These are phyloP conservation scores for Peniophora sp. DNA, from an alignment of 1,284 basidiomycete genomes.

Conservation along the genomic window DNA sequence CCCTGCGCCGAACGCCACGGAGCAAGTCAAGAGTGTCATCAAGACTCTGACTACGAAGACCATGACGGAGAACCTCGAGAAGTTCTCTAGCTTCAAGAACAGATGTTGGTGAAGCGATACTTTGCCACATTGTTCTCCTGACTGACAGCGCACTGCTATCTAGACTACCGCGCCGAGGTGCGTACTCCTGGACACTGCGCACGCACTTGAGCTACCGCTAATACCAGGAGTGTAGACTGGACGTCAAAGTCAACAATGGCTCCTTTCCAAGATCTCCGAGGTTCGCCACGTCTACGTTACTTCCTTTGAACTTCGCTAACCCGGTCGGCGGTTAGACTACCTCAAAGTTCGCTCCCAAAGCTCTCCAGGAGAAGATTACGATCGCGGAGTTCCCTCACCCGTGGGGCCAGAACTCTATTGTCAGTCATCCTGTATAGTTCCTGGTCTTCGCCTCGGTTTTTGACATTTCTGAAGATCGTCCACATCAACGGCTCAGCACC, in stretches of 20 bases:
- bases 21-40: slow-evolving; percentile 51
- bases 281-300: slow-evolving; percentile 27
- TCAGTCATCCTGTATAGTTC: slow-evolving; percentile 24
- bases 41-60: slow-evolving; percentile 61
- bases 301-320: slow-evolving; percentile 7
- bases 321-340: slow-evolving; percentile 50
- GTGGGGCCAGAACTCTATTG: slow-evolving; percentile 92
- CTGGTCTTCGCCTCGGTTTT: slow-evolving; percentile 7
- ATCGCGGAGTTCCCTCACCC: slow-evolving; percentile 79
- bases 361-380: slow-evolving; percentile 49
- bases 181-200: slow-evolving; percentile 9
- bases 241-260: slow-evolving; percentile 76
- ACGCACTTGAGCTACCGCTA: slow-evolving; percentile 10
- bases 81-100: slow-evolving; percentile 70
- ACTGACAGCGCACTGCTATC: background rate
- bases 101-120: slow-evolving; percentile 45
- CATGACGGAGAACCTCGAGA: slow-evolving; percentile 59
- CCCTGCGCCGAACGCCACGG: slow-evolving; percentile 50
- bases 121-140: slow-evolving; percentile 28
- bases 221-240: slow-evolving; percentile 51
- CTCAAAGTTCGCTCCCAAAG: slow-evolving; percentile 44
- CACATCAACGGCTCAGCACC: slow-evolving; percentile 64
- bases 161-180: slow-evolving; percentile 77
- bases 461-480: slow-evolving; percentile 41
- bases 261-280: slow-evolving; percentile 65